phyloP scores from a whole-genome alignment of 345 rosid species.

The Fremontodendron californicum region DNA sequence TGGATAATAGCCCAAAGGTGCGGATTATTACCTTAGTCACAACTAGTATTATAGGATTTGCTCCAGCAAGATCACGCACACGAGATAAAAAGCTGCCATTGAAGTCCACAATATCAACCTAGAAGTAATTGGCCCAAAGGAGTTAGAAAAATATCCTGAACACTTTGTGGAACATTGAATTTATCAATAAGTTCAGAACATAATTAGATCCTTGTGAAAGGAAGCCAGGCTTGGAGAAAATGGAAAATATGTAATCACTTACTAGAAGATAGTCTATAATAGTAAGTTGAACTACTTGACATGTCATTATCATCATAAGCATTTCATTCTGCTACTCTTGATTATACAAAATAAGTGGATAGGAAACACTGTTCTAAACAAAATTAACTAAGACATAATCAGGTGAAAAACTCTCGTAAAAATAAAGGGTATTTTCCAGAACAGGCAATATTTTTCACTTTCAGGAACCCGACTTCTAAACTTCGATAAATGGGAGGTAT shows the following conservation, averaged over 20 bases:
- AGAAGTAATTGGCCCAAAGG: constrained; percentile 17
- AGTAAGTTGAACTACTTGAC: not conserved
- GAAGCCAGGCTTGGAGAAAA: not conserved
- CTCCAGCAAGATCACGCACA: constrained; percentile 86
- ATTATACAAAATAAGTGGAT: not conserved
- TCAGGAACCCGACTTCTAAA: not conserved
- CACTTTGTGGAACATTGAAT: not conserved
- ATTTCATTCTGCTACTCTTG: not conserved
- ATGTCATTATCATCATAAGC: not conserved
- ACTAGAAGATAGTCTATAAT: not conserved
- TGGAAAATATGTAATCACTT: not conserved
- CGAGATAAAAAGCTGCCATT: constrained; percentile 92
- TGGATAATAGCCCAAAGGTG: not conserved
- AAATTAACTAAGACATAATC: not conserved
- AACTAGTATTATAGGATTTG: constrained; percentile 86
- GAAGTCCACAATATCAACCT: constrained; percentile 97
- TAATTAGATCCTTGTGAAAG: not conserved
- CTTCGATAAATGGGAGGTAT: not conserved
- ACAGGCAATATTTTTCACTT: not conserved
- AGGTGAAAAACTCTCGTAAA: not conserved
- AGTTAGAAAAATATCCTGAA: not conserved
- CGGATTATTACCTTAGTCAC: constrained; percentile 64
- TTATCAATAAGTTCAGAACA: not conserved
- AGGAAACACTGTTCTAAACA: not conserved
- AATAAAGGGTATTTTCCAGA: not conserved